Base-by-base conservation (phyloP, 208 protist species). In the Trypanosoma cruzi region DNA sequence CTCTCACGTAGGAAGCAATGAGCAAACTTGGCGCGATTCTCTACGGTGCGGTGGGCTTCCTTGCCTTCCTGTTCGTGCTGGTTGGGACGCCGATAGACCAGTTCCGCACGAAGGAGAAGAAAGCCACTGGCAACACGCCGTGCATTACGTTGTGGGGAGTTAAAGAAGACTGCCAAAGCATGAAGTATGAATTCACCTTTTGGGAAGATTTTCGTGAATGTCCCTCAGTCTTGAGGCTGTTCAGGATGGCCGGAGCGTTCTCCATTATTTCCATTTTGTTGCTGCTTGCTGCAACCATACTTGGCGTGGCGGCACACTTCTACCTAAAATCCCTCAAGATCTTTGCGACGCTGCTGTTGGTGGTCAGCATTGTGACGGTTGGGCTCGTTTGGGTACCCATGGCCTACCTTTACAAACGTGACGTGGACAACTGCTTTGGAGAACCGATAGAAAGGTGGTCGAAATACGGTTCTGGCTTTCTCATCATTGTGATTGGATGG, bases 61-160 rank as follows among this genome's bases (percentile, higher is more conserved):
- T 84, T 44, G 68, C 71, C 40, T 80, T 85, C 48, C 48, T 85
- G 6, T 77, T 80, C 59, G 75, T 82, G 49, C 48, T 84, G 29
- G 67, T 83, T 31, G 84, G 78, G n/a, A 82, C 75, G 22, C 67
- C 78, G 31, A 76, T 86, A 52, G 80, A 82, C 63, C 65, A 80
- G 70, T 84, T 84, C 78, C 73, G 77, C 14, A 22, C 29, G 26
- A 71, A 75, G 52, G 36, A 68, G 0, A 36, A 61, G 22, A 32
- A 67, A 2, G 28, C 56, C 26, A 71, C 78, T 54, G 71, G 66
- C 37, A 75, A 82, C 68, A 75, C 26, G 11, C 56, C 29, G 31
- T 90, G 81, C 69, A 13, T 92, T 42, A 87, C 77, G 0, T 40
- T 88, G 40, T 92, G 86, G 86, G 82, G 82, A 0, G 0, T 40